Percentiles rank a stretch among this genome's conserved stretches.
These are phyloP conservation scores for Kwoniella heveanensis DNA, from an alignment of 768 basidiomycete genomes.

Conservation along the genomic window DNA sequence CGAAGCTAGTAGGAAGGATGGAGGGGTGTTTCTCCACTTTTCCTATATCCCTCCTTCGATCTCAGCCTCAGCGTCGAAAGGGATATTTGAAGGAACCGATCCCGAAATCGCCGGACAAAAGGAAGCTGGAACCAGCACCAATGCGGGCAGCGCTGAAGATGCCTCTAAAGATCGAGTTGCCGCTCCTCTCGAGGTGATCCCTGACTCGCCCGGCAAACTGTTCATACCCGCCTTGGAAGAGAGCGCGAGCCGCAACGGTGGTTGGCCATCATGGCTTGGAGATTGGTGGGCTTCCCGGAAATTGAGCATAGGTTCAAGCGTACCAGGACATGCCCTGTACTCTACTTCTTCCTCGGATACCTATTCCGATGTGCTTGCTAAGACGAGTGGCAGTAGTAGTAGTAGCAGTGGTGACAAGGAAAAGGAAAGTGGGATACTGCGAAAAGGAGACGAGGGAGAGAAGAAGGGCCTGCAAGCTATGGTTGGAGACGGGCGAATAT, in stretches of 20 bases:
- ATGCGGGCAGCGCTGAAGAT: background rate
- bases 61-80: background rate
- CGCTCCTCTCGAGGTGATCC: background rate
- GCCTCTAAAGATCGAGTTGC: constrained; percentile 6
- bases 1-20: constrained; percentile 49
- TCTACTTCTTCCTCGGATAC: constrained; percentile 7
- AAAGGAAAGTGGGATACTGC: constrained; percentile 23
- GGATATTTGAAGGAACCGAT: too few relatives aligned
- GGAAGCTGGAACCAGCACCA: too few relatives aligned
- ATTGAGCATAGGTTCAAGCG: constrained; percentile 5
- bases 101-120: background rate
- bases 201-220: constrained; percentile 34
- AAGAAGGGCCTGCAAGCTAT: constrained; percentile 32
- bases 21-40: constrained; percentile 55
- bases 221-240: constrained; percentile 47
- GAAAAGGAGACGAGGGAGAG: constrained; percentile 40
- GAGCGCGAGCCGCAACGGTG: constrained; percentile 43
- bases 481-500: constrained; percentile 49
- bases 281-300: constrained; percentile 41
- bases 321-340: constrained; percentile 44
- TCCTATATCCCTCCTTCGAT: constrained; percentile 45
- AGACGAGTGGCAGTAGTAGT: background rate
- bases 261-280: constrained; percentile 53
- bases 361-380: background rate
- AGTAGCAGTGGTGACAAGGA: constrained; percentile 9